Evolutionary conservation across 2,329 filamentous ascomycete species (phyloP).

Genomic region (Ophiostoma ips): DNA sequence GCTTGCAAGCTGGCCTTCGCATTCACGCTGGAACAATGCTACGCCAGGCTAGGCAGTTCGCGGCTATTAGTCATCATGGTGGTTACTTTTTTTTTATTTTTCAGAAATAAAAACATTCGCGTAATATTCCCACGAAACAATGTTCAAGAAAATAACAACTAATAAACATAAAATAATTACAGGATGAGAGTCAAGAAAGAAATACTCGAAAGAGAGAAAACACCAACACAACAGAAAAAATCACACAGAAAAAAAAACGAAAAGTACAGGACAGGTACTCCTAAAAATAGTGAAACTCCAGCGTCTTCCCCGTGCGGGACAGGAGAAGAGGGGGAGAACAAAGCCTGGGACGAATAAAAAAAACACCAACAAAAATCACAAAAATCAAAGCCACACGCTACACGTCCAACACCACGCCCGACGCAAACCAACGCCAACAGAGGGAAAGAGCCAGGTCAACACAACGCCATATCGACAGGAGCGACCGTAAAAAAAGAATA

Average conservation of each 20-base stretch:
- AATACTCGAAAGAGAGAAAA: too few relatives aligned
- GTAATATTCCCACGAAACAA: too few relatives aligned
- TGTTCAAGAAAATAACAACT: too few relatives aligned
- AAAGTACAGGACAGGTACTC: too few relatives aligned
- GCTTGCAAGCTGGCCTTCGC: neutral
- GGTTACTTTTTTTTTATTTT: too few relatives aligned
- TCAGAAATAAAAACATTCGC: too few relatives aligned
- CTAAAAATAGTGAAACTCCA: neutral
- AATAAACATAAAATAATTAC: too few relatives aligned
- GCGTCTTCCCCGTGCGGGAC: neutral
- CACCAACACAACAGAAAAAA: too few relatives aligned
- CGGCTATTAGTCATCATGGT: too few relatives aligned
- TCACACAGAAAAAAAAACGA: too few relatives aligned
- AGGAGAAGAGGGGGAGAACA: neutral
- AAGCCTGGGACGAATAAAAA: neutral
- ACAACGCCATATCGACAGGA: neutral
- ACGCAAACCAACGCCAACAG: neutral
- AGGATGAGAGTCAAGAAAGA: too few relatives aligned
- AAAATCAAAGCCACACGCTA: neutral
- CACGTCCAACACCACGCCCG: neutral
- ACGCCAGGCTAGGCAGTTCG: neutral
- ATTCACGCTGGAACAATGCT: neutral
- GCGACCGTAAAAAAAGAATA: slow-evolving; percentile 3
- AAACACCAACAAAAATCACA: neutral
- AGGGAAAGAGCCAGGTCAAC: too few relatives aligned